Evolutionary conservation across 495 filamentous ascomycete species (phyloP).

Genomic region (Hypoxylon subgilvum): DNA sequence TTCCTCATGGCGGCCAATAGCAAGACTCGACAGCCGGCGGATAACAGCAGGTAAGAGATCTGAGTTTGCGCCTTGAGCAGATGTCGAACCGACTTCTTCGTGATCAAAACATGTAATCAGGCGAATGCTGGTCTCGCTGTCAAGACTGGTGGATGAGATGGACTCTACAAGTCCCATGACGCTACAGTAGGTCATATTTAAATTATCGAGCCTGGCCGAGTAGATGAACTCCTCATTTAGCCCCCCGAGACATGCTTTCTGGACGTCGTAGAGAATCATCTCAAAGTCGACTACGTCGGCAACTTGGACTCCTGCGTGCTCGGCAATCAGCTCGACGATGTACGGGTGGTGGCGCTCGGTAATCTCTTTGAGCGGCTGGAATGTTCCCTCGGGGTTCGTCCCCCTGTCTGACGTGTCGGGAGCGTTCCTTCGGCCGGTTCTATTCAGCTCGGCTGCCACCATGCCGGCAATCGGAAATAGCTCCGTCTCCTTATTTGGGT

Average conservation of each 20-base stretch:
- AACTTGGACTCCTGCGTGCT: conserved; percentile 70
- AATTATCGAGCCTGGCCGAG: conserved; percentile 89
- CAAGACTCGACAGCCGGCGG: conserved; percentile 82
- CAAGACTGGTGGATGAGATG: conserved; percentile 60
- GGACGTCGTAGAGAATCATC: conserved; percentile 93
- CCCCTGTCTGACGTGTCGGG: conserved; percentile 45
- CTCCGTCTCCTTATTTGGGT: conserved; percentile 96
- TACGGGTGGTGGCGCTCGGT: conserved; percentile 88
- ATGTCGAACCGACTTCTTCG: conserved; percentile 92
- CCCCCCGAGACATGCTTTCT: conserved; percentile 85
- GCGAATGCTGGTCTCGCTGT: conserved; percentile 80
- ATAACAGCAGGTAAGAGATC: conserved; percentile 89
- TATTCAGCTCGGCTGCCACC: conserved; percentile 84
- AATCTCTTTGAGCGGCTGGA: conserved; percentile 74
- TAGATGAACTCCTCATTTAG: conserved; percentile 93
- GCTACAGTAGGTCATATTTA: conserved; percentile 92
- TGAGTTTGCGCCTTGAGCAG: conserved; percentile 91
- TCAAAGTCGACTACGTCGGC: conserved; percentile 90
- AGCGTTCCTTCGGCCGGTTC: conserved; percentile 55
- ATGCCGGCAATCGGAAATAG: conserved; percentile 92
- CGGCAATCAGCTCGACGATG: conserved; percentile 84
- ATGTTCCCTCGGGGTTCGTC: conserved; percentile 53
- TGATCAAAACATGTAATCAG: conserved; percentile 94
- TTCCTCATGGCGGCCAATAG: conserved; percentile 51
- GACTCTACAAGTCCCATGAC: conserved; percentile 82